Evolutionary conservation across 768 basidiomycete genomes (phyloP).

Genomic region (Amanita muscaria): DNA sequence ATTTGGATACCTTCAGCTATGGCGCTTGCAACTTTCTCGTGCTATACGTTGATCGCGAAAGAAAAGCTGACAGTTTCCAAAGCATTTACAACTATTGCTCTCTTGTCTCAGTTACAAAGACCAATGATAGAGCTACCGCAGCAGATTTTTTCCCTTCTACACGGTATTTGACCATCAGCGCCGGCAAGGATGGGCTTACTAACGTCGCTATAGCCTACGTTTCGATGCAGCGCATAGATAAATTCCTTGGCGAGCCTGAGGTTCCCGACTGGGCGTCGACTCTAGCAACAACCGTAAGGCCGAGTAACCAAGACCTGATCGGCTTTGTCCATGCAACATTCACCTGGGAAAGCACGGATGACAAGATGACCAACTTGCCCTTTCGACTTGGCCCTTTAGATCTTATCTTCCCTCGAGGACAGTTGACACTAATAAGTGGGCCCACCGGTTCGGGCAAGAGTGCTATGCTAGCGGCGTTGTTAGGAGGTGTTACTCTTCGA

Average conservation of each 20-base stretch:
- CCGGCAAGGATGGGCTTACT: constrained; percentile 1
- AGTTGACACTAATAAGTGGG: constrained; percentile 52
- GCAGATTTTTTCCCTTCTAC: constrained; percentile 55
- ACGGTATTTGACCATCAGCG: constrained; percentile 31
- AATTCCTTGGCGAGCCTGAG: constrained; percentile 63
- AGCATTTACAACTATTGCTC: constrained; percentile 72
- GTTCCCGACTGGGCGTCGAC: constrained; percentile 74
- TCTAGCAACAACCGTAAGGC: constrained; percentile 28
- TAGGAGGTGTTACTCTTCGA: constrained; percentile 45
- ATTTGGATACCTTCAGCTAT: constrained; percentile 68
- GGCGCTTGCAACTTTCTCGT: constrained; percentile 52
- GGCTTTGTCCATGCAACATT: constrained; percentile 51
- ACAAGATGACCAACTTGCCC: constrained; percentile 21
- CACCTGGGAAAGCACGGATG: constrained; percentile 55
- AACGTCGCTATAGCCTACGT: constrained; percentile 45
- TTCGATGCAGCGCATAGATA: constrained; percentile 75
- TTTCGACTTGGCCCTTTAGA: constrained; percentile 53
- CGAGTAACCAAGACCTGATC: constrained; percentile 21
- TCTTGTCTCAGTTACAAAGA: constrained; percentile 64
- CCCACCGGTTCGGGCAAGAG: constrained; percentile 65
- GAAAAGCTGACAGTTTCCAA: constrained; percentile 66
- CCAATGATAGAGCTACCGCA: constrained; percentile 58
- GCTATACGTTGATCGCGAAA: constrained; percentile 58
- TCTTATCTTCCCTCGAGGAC: constrained; percentile 47
- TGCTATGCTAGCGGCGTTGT: constrained; percentile 49